A percentile compares a stretch with the other conserved stretches of the same genome.
These are phyloP conservation scores for Phalaenopsis hybrid DNA, from an alignment of 116 monocot genomes.

Conservation along the genomic window DNA sequence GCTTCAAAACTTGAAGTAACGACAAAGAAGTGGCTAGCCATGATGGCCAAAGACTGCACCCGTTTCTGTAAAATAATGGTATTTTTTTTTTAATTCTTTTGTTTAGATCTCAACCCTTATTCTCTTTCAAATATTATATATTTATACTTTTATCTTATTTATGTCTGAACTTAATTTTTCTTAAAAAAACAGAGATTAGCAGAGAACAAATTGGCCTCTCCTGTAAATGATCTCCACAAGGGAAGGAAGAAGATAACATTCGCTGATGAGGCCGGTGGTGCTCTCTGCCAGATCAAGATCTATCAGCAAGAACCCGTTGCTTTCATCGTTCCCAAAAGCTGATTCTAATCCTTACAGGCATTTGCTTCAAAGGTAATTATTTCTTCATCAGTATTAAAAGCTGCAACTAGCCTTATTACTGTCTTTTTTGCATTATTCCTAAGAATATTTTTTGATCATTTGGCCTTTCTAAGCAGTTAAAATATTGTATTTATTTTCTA, in stretches of 20 bases:
- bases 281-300: slow-evolving; percentile 64
- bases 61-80: slow-evolving; percentile 96
- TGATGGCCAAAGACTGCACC: slow-evolving; percentile 65
- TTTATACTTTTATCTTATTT: neutral
- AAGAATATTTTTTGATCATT: neutral
- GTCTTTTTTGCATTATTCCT: neutral
- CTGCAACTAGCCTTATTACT: neutral
- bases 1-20: slow-evolving; percentile 59
- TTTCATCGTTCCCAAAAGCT: slow-evolving; percentile 3
- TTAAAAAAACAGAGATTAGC: slow-evolving; percentile 28
- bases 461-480: neutral
- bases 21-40: slow-evolving; percentile 54
- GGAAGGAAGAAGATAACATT: slow-evolving; percentile 63
- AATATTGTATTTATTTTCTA: slow-evolving; percentile 4
- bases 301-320: slow-evolving; percentile 26
- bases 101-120: neutral
- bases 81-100: neutral
- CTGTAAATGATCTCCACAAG: slow-evolving; percentile 27
- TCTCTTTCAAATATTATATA: neutral
- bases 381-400: neutral
- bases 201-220: slow-evolving; percentile 22
- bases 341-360: too few species aligned
- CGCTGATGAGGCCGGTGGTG: slow-evolving; percentile 86
- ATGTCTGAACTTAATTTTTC: neutral
- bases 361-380: too few species aligned